Evolutionary conservation across 2,329 filamentous ascomycete genomes (phyloP), one percentile per base, ranked within the genome.

Genomic region (Cercospora beticola): DNA sequence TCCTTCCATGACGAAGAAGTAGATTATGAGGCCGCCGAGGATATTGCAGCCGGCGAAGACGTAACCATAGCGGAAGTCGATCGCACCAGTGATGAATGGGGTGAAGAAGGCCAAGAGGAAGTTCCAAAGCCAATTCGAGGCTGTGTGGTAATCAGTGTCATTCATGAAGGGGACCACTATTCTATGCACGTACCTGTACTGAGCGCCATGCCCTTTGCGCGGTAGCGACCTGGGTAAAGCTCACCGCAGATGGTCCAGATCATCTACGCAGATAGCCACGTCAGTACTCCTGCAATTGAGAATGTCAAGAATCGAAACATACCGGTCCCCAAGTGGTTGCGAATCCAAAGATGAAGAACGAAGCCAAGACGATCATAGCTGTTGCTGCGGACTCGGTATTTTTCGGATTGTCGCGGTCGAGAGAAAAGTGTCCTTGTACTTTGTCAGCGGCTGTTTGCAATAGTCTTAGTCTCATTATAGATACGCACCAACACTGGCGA

Each of bases 1-100:
- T 52, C 86, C 89, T 78, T 94, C 91, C 64, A 90, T 88, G 62
- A 93, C 86, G 78, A 93, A 93, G 80, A 94, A 91, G 82, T 90
- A 94, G 33, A 93, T 89, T 7, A 93, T 78, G 0, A 88, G 70
- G 0, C 87, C 86, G 0, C 86, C 90, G 0, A 86, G 82, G n/a
- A 92, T 80, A 74, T 91, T 90, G 75, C 90, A 92, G 0, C 84
- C 89, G 0, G 90, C 90, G 78, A 93, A 93, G 36, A 93, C 88
- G 71, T 92, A 92, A 0, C 91, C 91, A 74, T 92, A 92, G 1
- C 84, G 84, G 79, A 90, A 93, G 72, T 90, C 86, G 64, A 93
- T 93, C 5, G 86, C 86, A 0, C 83, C 81, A 0, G 88, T 91
- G 76, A 94, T 93, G 79, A 92, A 93, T 0, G 91, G 90, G 0